phyloP scores from a whole-genome alignment of 2,329 filamentous ascomycete genomes.

The Remersonia thermophila region DNA sequence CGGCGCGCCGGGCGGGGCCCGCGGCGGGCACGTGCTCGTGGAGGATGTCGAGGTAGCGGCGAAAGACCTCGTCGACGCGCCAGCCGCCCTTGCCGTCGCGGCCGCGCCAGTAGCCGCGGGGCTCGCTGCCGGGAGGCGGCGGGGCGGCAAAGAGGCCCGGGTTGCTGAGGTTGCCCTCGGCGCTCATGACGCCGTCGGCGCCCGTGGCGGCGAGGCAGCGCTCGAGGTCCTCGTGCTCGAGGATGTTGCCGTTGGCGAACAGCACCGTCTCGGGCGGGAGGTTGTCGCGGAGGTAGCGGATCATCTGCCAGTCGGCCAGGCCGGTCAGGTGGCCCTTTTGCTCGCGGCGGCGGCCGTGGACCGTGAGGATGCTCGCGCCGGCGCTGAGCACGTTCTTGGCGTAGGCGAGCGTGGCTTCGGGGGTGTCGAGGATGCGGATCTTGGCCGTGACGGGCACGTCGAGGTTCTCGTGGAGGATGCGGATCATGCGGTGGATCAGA shows the following conservation, averaged over 20 bases:
- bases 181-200: constrained; percentile 88
- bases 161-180: constrained; percentile 88
- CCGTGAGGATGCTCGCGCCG: constrained; percentile 84
- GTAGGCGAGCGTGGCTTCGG: constrained; percentile 77
- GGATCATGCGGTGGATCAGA: constrained; percentile 70
- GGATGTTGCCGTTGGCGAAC: constrained; percentile 91
- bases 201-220: constrained; percentile 71
- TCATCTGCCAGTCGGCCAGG: constrained; percentile 79
- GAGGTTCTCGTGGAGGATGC: constrained; percentile 66
- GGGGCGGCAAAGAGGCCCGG: constrained; percentile 69
- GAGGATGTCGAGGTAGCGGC: constrained; percentile 84
- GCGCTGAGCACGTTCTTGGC: constrained; percentile 76
- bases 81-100: constrained; percentile 70
- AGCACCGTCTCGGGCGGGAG: constrained; percentile 80
- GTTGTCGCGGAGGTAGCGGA: constrained; percentile 70
- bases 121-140: constrained; percentile 51
- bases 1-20: constrained; percentile 49
- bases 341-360: constrained; percentile 78
- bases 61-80: constrained; percentile 73
- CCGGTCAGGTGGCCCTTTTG: constrained; percentile 96
- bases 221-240: constrained; percentile 67
- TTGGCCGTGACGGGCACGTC: constrained; percentile 85
- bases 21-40: constrained; percentile 61
- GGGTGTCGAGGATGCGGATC: constrained; percentile 78
- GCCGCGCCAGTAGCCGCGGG: constrained; percentile 77